Evolutionary conservation across 768 basidiomycete species (phyloP), one percentile per base, ranked within the genome.

Genomic region (Lentinula sp.): DNA sequence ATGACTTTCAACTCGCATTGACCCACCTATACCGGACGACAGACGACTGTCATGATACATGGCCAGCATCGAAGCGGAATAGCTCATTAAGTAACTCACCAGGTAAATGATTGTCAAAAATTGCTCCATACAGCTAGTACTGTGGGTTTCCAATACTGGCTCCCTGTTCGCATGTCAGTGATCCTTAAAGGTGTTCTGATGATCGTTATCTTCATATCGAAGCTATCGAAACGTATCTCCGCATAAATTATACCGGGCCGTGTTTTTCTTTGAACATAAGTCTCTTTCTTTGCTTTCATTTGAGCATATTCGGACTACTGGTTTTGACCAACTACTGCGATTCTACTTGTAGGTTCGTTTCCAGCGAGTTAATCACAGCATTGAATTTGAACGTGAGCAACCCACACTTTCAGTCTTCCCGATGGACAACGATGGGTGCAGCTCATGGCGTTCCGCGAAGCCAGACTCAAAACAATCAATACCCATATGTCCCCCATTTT

Each of bases 41-140:
- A 75, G 34, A 67, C 64, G 3, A 75, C 73, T 67, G 77, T 76
- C 48, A 77, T 76, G 39, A 77, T 66, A 74, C 76, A 39, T 55
- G 53, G 9, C 31, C 18, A 51, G 49, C 21, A 48, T 23, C 37
- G 37, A 39, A 39, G 37, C 37, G 37, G 37, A 4, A 39, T 13
- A 39, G 37, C 37, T 39, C 37, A 39, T 39, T 13, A 39, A 39
- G 37, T 39, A 39, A 39, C 37, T 39, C 37, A 39, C 37, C 37
- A 39, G 37, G 37, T 39, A 48, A 3, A 58, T 34, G 34, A 23
- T n/a, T 21, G 23, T 11, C 37, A 32, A 34, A 51, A 49, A n/a
- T 50, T 49, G 43, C 34, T 18, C 18, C 18, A 58, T 34, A 60
- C 37, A 51, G 34, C 18, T 50, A 60, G 18, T 59, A 42, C 9